Conservation (phyloP, 768 basidiomycete species). For the Hydnomerulius pinastri region DNA sequence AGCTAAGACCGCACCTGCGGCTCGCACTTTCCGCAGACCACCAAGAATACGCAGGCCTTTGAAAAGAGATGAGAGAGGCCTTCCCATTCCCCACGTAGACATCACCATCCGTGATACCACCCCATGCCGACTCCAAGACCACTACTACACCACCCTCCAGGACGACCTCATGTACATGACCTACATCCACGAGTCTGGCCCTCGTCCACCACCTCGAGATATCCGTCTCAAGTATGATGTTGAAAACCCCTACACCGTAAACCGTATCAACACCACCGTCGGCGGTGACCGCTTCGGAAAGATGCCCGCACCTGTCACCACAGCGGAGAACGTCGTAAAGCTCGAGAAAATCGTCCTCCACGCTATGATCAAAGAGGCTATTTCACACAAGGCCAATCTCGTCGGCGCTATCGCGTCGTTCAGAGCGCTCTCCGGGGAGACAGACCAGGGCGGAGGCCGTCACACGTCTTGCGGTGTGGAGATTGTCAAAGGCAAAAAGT, state of each 20-base stretch:
- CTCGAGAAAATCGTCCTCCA: constrained; percentile 88
- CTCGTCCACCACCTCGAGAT: constrained; percentile 52
- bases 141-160: constrained; percentile 81
- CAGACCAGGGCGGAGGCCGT: constrained; percentile 68
- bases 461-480: constrained; percentile 75
- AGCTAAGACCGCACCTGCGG: constrained; percentile 21
- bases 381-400: constrained; percentile 68
- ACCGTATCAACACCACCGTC: constrained; percentile 73
- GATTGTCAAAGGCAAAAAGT: constrained; percentile 67
- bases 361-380: constrained; percentile 80
- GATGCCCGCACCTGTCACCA: constrained; percentile 66
- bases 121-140: constrained; percentile 72
- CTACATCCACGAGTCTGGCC: constrained; percentile 73
- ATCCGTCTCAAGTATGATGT: constrained; percentile 76
- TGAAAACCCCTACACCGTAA: constrained; percentile 77
- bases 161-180: constrained; percentile 95
- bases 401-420: constrained; percentile 87
- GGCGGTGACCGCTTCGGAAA: constrained; percentile 71
- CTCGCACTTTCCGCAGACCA: constrained; percentile 54
- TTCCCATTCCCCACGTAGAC: constrained; percentile 73
- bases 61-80: constrained; percentile 50
- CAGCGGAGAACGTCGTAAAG: constrained; percentile 65
- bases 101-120: constrained; percentile 70
- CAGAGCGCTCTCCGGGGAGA: constrained; percentile 85
- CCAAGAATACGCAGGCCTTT: constrained; percentile 49